Evolutionary conservation across 2,329 filamentous ascomycete species (phyloP).

Genomic region (Conoideocrella luteorostrata): DNA sequence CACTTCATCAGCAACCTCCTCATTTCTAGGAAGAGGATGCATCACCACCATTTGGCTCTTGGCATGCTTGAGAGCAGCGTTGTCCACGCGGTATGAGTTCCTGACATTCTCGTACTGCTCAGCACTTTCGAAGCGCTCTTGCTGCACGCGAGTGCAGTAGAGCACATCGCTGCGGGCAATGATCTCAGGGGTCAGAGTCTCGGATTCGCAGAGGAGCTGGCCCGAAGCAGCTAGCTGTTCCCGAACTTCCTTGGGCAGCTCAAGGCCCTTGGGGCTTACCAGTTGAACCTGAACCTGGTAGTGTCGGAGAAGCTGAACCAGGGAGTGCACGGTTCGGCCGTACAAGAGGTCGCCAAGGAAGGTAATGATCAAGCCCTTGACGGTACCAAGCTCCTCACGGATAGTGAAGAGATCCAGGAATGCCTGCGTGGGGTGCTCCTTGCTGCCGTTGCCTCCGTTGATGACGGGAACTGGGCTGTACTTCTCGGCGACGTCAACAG

Average conservation of each 20-base stretch:
- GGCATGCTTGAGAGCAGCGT: constrained; percentile 80
- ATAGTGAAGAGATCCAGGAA: constrained; percentile 98
- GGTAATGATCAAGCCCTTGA: constrained; percentile 91
- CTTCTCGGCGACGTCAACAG: constrained; percentile 75
- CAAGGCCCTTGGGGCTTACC: constrained; percentile 72
- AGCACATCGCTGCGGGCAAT: constrained; percentile 82
- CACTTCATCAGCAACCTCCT: constrained; percentile 90
- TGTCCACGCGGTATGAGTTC: constrained; percentile 84
- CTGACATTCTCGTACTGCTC: constrained; percentile 82
- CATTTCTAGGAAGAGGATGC: constrained; percentile 90
- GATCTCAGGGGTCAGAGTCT: constrained; percentile 78
- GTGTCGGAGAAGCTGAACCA: constrained; percentile 88
- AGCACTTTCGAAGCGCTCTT: constrained; percentile 82
- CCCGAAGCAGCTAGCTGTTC: constrained; percentile 65
- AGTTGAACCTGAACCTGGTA: constrained; percentile 94
- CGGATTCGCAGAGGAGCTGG: constrained; percentile 70
- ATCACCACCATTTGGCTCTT: constrained; percentile 92
- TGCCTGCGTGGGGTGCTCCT: constrained; percentile 95
- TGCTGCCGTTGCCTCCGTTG: constrained; percentile 93
- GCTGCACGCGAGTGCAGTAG: constrained; percentile 95
- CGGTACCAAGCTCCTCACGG: constrained; percentile 91
- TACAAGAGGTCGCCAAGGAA: constrained; percentile 92
- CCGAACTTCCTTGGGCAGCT: constrained; percentile 68
- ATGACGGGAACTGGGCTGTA: constrained; percentile 88
- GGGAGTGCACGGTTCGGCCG: constrained; percentile 89